Conservation (phyloP, 306 rosid genomes). For the Cercis canadensis region DNA sequence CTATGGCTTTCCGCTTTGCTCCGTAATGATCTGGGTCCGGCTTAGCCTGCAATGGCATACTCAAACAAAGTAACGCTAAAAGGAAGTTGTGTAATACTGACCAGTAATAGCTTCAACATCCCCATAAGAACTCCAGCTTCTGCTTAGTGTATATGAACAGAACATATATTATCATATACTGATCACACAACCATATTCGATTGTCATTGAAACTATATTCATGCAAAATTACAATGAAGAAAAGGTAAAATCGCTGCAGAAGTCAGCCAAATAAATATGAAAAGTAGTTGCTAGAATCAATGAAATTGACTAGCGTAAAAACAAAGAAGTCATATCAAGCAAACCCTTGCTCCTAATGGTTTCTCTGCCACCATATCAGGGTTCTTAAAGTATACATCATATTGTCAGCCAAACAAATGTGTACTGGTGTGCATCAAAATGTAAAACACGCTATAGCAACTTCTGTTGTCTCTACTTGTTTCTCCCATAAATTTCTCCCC, state of each 20-base stretch:
- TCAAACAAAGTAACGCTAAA: conserved; percentile 34
- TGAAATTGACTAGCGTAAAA: background rate
- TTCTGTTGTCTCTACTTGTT: no score
- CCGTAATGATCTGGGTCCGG: conserved; percentile 43
- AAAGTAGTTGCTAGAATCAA: conserved; percentile 1
- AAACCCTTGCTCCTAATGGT: background rate
- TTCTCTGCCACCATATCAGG: no score
- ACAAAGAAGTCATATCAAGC: background rate
- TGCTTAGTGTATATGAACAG: background rate
- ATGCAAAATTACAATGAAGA: conserved; percentile 1
- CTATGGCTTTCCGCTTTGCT: conserved; percentile 53
- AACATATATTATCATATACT: background rate
- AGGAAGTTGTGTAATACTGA: background rate
- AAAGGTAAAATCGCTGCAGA: background rate
- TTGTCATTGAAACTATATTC: background rate
- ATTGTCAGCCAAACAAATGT: no score
- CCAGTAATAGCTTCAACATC: conserved; percentile 31
- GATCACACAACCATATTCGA: background rate
- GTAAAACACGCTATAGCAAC: no score
- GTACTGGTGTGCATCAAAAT: no score
- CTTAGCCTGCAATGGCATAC: conserved; percentile 60
- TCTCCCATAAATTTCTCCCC: no score
- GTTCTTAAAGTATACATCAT: no score
- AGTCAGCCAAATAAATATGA: conserved; percentile 20
- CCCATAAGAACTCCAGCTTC: background rate